Percentiles rank a stretch among this genome's conserved stretches.
Conservation (phyloP, 1,139 yeast species). For the Insectozyma bohioensis region DNA sequence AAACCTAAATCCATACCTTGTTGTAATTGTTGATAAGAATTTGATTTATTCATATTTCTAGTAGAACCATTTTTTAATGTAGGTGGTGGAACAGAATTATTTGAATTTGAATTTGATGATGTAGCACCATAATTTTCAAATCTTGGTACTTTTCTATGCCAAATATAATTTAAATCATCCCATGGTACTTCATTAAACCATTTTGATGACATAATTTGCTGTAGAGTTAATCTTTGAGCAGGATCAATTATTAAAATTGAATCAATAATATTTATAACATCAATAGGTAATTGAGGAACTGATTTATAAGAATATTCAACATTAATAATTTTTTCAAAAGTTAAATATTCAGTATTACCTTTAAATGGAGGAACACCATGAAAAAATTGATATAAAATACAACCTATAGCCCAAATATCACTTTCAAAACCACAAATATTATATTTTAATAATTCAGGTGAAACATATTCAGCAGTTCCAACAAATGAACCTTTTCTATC, state of each 20-base stretch:
- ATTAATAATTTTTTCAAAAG: constrained; percentile 89
- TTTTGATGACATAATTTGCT: constrained; percentile 33
- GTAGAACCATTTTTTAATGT: constrained; percentile 39
- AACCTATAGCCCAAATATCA: constrained; percentile 97
- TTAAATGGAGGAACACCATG: constrained; percentile 96
- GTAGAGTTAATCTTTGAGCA: constrained; percentile 30
- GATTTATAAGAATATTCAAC: constrained; percentile 82
- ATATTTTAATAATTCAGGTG: constrained; percentile 86
- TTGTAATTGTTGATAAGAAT: constrained; percentile 41
- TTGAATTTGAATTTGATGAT: constrained; percentile 18
- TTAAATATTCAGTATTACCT: constrained; percentile 90
- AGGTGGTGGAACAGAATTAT: constrained; percentile 21
- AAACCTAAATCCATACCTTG: constrained; percentile 36
- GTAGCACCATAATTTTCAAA: constrained; percentile 55
- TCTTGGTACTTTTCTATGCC: constrained; percentile 49
- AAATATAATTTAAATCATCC: constrained; percentile 42
- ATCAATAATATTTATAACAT: constrained; percentile 68
- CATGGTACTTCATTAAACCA: constrained; percentile 46
- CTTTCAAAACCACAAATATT: constrained; percentile 84
- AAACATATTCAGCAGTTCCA: constrained; percentile 69
- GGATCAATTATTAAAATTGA: constrained; percentile 56
- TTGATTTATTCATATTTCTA: constrained; percentile 39
- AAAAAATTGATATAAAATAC: constrained; percentile 88
- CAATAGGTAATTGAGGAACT: constrained; percentile 62
- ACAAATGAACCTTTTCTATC: constrained; percentile 72